Evolutionary conservation across 1,139 yeast species (phyloP), one percentile per base, ranked within the genome.

Genomic region (Geotrichum fermentans): DNA sequence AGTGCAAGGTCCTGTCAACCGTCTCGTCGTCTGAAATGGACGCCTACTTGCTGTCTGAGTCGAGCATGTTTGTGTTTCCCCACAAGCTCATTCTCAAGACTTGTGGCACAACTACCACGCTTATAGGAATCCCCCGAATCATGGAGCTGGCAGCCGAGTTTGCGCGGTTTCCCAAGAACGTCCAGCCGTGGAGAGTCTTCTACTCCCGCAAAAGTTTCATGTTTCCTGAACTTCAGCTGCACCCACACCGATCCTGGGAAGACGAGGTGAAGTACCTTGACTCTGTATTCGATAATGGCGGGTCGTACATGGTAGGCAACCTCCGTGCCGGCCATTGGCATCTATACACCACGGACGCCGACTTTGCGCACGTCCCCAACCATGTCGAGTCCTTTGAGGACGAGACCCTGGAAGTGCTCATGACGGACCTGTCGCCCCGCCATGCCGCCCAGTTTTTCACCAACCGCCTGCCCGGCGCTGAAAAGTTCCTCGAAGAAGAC

Each of bases 91-190:
- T 90, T 51, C 74, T 92, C 62, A 92, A 92, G 68, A 92, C 98
- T 13, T 92, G 98, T 66, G 98, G 98, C 10, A 90, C 97, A 13
- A 92, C 97, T 1, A 88, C 97, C 1, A 83, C 96, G 1, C 74
- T 92, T 55, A 78, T 82, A 29, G 92, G 97, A 59, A 70, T 92
- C 37, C 80, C 79, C 28, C 75, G 78, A 49, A 70, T 90, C 52
- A 78, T 83, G 58, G 75, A 75, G 46, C 64, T 77, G 24, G 77
- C 80, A 4, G 61, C 63, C 24, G 57, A 64, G 4, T 67, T 43
- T 24, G 62, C 60, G n/a, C 67, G 69, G 1, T 68, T 61, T 47
- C 60, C 67, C 13, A 45, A 47, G 29, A 55, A 56, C 13, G 50
- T 38, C 17, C 63, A 62, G 45, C 82, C 88, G 39, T 76, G 76